A percentile compares a stretch with the other conserved stretches of the same genome.
These are phyloP conservation scores for Cyclotella sp. DNA, from an alignment of 108 stramenopile species.

Conservation along the genomic window DNA sequence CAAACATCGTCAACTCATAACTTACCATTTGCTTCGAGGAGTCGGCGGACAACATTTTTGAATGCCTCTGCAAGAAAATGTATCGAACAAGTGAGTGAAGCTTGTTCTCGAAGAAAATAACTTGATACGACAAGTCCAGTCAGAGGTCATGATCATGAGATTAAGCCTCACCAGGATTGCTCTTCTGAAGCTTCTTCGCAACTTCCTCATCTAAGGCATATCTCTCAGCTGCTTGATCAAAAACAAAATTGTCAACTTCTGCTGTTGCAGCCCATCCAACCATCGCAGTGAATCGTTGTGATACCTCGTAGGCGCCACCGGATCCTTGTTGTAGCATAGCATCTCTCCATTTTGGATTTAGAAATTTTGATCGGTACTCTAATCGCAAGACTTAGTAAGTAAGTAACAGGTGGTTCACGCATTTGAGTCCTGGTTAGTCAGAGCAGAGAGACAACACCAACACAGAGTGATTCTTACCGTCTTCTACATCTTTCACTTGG, in stretches of 20 bases:
- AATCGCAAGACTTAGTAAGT: conserved; percentile 64
- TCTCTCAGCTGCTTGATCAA: conserved; percentile 87
- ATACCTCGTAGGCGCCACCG: conserved; percentile 88
- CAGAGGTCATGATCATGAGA: background rate
- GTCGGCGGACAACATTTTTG: conserved; percentile 71
- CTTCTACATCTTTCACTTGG: conserved; percentile 84
- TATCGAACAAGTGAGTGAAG: background rate
- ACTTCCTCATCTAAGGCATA: conserved; percentile 90
- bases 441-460: background rate
- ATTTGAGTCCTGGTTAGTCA: background rate
- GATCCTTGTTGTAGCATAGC: conserved; percentile 88
- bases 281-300: conserved; percentile 88
- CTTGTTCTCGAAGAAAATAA: background rate
- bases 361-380: conserved; percentile 86
- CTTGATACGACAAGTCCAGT: conserved; percentile 14
- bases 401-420: background rate
- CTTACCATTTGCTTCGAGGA: conserved; percentile 77
- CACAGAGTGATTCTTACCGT: background rate
- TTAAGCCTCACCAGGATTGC: conserved; percentile 67
- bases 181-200: conserved; percentile 72
- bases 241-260: conserved; percentile 80
- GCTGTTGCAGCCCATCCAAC: conserved; percentile 85
- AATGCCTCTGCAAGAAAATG: conserved; percentile 57
- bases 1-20: background rate
- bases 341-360: conserved; percentile 91